Conservation (phyloP, 2,329 filamentous ascomycete species). For the Fusarium tjaetaba region DNA sequence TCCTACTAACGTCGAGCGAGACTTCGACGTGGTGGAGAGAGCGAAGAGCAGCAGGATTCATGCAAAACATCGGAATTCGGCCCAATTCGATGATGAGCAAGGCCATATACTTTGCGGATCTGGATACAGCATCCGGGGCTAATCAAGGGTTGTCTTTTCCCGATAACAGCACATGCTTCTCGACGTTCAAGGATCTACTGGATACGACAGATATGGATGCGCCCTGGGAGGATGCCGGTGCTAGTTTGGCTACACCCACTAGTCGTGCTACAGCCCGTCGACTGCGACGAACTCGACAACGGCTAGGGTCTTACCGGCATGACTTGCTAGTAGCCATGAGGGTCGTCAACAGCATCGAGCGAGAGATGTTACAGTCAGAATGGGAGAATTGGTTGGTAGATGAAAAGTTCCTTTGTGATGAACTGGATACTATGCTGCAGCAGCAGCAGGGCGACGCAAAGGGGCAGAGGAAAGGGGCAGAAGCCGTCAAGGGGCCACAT, state of each 20-base stretch:
- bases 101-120: conserved; percentile 83
- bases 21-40: conserved; percentile 86
- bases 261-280: conserved; percentile 69
- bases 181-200: conserved; percentile 69
- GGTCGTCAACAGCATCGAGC: conserved; percentile 88
- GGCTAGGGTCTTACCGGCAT: conserved; percentile 85
- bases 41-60: conserved; percentile 80
- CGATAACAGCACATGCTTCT: conserved; percentile 66
- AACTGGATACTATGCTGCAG: conserved; percentile 63
- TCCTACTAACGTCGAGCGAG: conserved; percentile 78
- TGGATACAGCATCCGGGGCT: conserved; percentile 70
- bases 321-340: conserved; percentile 91
- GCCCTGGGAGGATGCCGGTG: conserved; percentile 63
- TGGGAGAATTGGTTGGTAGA: conserved; percentile 93
- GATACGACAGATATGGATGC: conserved; percentile 68
- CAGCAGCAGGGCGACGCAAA: conserved; percentile 24
- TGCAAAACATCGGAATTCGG: conserved; percentile 81
- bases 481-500: conserved; percentile 41
- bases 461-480: conserved; percentile 26
- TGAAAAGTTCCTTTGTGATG: conserved; percentile 80
- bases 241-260: conserved; percentile 56
- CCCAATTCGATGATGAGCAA: conserved; percentile 86
- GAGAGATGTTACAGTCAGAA: conserved; percentile 84
- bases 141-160: conserved; percentile 49
- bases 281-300: conserved; percentile 82